Evolutionary conservation across 257 asterid genomes (phyloP).

Genomic region (Capsicum baccatum): DNA sequence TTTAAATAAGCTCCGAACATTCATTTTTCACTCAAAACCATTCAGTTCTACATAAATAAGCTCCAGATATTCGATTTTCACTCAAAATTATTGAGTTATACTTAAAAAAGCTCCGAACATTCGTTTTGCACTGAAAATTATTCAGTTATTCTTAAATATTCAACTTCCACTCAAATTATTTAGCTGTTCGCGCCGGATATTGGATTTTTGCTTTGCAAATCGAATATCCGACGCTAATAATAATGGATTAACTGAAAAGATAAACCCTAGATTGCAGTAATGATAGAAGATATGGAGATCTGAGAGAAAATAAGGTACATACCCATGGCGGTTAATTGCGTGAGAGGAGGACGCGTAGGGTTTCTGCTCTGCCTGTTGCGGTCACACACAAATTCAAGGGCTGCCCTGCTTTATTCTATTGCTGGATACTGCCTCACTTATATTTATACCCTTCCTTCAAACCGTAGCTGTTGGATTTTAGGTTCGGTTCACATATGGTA

Average conservation of each 20-base stretch:
- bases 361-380: slow-evolving; percentile 23
- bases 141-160: background rate
- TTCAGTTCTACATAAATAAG: too few species aligned
- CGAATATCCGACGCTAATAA: background rate
- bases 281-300: background rate
- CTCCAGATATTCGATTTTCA: background rate
- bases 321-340: slow-evolving; percentile 26
- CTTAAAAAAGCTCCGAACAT: too few species aligned
- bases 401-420: background rate
- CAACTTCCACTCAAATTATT: too few species aligned
- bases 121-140: too few species aligned
- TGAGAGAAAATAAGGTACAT: background rate
- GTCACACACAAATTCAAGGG: background rate
- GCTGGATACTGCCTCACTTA: background rate
- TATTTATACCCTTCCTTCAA: background rate
- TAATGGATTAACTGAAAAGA: background rate
- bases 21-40: too few species aligned
- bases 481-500: slow-evolving; percentile 9
- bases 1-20: too few species aligned
- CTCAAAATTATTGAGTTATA: background rate
- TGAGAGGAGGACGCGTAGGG: slow-evolving; percentile 28
- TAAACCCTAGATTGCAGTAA: background rate
- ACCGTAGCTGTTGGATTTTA: background rate
- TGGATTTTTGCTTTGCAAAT: too few species aligned
- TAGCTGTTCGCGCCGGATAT: too few species aligned